Conservation (phyloP, 1,284 basidiomycete species). For the Leccinum pachyderme region DNA sequence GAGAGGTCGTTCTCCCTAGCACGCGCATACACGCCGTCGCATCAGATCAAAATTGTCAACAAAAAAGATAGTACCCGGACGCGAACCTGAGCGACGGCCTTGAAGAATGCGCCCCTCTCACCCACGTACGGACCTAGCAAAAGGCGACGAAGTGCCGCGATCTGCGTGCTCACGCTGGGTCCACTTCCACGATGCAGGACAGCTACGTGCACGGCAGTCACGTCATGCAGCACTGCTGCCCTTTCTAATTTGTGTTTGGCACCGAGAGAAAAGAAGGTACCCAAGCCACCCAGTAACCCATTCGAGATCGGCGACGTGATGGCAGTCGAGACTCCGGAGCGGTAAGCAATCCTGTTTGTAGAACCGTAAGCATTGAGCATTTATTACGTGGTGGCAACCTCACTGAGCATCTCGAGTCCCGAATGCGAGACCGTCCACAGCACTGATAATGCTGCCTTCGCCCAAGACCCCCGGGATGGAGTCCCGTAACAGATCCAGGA, state of each 20-base stretch:
- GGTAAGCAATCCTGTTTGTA: conserved; percentile 55
- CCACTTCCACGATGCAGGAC: conserved; percentile 38
- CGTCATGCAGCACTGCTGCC: conserved; percentile 64
- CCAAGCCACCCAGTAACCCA: conserved; percentile 65
- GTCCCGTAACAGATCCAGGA: conserved; percentile 50
- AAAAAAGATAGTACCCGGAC: background rate
- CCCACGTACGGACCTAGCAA: conserved; percentile 50
- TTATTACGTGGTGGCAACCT: conserved; percentile 24
- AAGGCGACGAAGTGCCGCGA: conserved; percentile 60
- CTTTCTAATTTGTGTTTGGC: conserved; percentile 62
- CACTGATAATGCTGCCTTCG: conserved; percentile 56
- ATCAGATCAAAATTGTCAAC: conserved; percentile 4
- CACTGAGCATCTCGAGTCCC: conserved; percentile 72
- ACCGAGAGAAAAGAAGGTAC: conserved; percentile 62
- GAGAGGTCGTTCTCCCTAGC: conserved; percentile 50
- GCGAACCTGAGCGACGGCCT: conserved; percentile 41
- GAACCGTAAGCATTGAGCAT: background rate
- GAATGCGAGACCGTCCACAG: conserved; percentile 75
- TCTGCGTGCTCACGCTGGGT: conserved; percentile 61
- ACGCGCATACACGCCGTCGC: background rate
- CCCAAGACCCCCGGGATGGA: conserved; percentile 49
- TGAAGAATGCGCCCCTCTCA: conserved; percentile 53
- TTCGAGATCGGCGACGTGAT: conserved; percentile 56
- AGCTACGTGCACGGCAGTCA: conserved; percentile 59
- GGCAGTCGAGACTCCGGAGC: conserved; percentile 61